Evolutionary conservation across 345 rosid genomes (phyloP).

Genomic region (Dipteronia dyeriana): DNA sequence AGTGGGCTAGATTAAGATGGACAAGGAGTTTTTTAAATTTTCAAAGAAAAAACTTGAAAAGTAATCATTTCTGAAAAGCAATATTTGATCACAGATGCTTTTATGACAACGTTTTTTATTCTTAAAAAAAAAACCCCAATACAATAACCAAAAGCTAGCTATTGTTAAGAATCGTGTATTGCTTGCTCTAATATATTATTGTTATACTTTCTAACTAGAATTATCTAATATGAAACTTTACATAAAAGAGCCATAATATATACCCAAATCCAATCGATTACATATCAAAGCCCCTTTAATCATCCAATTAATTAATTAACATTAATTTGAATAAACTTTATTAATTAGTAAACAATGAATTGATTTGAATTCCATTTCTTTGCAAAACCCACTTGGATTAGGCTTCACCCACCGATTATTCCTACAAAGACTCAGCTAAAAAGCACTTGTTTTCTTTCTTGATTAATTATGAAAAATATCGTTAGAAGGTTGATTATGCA

Average conservation of each 20-base stretch:
- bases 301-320: constrained; percentile 2
- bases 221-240: constrained; percentile 10
- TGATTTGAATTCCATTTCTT: constrained; percentile 5
- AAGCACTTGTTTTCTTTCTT: constrained; percentile 18
- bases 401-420: constrained; percentile 35
- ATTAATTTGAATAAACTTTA: constrained; percentile 19
- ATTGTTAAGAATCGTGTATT: constrained; percentile 9
- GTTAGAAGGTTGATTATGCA: constrained; percentile 29
- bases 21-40: too few relatives aligned
- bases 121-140: not conserved
- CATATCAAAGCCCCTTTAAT: constrained; percentile 3
- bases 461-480: not conserved
- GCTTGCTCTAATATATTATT: constrained; percentile 3
- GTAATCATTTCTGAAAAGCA: too few relatives aligned
- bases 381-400: constrained; percentile 29
- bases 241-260: constrained; percentile 12
- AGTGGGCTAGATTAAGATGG: too few relatives aligned
- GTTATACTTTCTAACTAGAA: not conserved
- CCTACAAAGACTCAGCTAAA: constrained; percentile 26
- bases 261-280: constrained; percentile 21
- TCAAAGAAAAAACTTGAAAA: not conserved
- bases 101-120: too few relatives aligned
- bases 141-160: constrained; percentile 12
- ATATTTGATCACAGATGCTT: too few relatives aligned
- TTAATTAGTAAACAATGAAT: constrained; percentile 8